A percentile compares a stretch with the other conserved stretches of the same genome.
Conservation (phyloP, 164 flowering plant genomes). For the Annona cherimola region DNA sequence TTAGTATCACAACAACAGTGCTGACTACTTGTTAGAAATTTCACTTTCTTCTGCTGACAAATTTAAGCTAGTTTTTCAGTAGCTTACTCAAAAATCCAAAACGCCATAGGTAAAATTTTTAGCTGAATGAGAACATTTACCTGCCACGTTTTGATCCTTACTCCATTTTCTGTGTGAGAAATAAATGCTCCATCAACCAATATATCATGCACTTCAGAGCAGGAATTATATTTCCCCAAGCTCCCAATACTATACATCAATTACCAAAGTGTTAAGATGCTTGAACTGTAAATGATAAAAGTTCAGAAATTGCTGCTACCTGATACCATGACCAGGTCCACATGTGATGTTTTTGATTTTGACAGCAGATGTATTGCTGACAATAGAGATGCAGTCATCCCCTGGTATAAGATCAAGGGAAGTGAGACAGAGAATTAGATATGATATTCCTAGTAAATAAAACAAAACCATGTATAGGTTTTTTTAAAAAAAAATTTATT, state of each 20-base stretch:
- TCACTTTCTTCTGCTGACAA: neutral
- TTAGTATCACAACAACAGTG: neutral
- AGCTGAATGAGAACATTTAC: slow-evolving; percentile 21
- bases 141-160: slow-evolving; percentile 98
- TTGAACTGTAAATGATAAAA: neutral
- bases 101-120: neutral
- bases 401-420: slow-evolving; percentile 35
- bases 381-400: slow-evolving; percentile 93
- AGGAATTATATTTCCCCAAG: slow-evolving; percentile 57
- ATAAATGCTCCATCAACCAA: slow-evolving; percentile 52
- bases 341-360: slow-evolving; percentile 48
- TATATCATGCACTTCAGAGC: slow-evolving; percentile 50
- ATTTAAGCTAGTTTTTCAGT: neutral
- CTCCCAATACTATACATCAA: slow-evolving; percentile 71
- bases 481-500: too few relatives aligned
- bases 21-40: neutral
- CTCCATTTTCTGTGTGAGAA: slow-evolving; percentile 69
- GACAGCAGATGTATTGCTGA: slow-evolving; percentile 64
- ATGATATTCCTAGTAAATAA: neutral
- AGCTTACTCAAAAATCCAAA: neutral
- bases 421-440: neutral
- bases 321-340: slow-evolving; percentile 96
- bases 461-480: neutral
- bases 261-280: neutral
- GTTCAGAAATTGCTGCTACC: slow-evolving; percentile 34